Evolutionary conservation across 331 rosid genomes (phyloP).

Genomic region (Rhamnella rubrinervis): DNA sequence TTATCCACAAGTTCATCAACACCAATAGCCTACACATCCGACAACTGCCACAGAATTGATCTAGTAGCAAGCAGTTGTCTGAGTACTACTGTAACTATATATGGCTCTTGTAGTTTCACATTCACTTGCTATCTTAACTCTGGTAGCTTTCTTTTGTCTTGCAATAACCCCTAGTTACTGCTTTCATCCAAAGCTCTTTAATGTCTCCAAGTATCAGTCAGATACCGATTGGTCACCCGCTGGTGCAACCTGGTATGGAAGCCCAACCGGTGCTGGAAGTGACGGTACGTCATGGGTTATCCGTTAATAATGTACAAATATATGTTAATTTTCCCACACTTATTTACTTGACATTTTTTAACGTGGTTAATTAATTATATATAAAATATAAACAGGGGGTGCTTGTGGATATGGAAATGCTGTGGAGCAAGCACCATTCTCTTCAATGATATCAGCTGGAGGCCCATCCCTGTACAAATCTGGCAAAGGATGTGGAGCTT

Average conservation of each 20-base stretch:
- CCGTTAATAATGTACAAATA: too few relatives aligned
- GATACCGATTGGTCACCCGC: slow-evolving; percentile 53
- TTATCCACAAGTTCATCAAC: neutral
- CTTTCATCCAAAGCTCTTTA: slow-evolving; percentile 48
- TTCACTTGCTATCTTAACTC: slow-evolving; percentile 14
- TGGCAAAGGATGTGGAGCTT: slow-evolving; percentile 79
- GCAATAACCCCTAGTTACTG: slow-evolving; percentile 42
- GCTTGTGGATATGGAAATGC: slow-evolving; percentile 70
- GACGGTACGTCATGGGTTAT: slow-evolving; percentile 42
- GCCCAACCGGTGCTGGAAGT: slow-evolving; percentile 72
- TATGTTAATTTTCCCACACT: too few relatives aligned
- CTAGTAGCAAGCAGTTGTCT: neutral
- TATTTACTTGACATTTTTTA: neutral
- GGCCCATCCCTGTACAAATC: slow-evolving; percentile 50
- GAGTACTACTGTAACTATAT: neutral
- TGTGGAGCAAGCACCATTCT: slow-evolving; percentile 66
- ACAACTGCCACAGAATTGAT: neutral
- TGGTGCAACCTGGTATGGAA: slow-evolving; percentile 82
- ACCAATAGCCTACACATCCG: slow-evolving; percentile 9
- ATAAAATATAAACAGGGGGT: slow-evolving; percentile 47
- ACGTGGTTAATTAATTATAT: too few relatives aligned
- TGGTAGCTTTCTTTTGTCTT: slow-evolving; percentile 28
- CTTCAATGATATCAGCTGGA: slow-evolving; percentile 61
- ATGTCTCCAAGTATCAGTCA: slow-evolving; percentile 35
- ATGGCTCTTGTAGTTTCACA: slow-evolving; percentile 41